Percentiles rank a stretch among this genome's conserved stretches.
Conservation (phyloP, 306 rosid species). For the Rosa persica region DNA sequence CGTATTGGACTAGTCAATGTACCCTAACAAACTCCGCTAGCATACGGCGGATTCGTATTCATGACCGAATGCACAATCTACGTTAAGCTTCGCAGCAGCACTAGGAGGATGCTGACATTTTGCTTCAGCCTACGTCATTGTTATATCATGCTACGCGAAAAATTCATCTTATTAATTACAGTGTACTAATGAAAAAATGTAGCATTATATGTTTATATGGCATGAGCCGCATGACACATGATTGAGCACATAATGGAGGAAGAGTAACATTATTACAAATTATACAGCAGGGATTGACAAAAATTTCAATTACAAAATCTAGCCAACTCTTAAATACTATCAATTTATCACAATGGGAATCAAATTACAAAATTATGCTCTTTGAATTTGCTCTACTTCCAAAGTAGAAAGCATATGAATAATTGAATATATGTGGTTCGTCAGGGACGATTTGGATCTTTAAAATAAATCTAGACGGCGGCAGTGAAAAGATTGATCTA, state of each 20-base stretch:
- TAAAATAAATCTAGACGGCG: constrained; percentile 33
- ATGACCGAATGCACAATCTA: too few relatives aligned
- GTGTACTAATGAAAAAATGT: too few relatives aligned
- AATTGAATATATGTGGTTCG: background rate
- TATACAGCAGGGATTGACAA: background rate
- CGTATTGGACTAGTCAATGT: too few relatives aligned
- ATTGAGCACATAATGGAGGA: background rate
- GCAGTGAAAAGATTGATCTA: constrained; percentile 21
- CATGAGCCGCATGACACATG: background rate
- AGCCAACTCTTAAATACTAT: constrained; percentile 25
- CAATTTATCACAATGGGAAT: constrained; percentile 15
- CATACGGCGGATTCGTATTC: too few relatives aligned
- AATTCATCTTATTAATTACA: too few relatives aligned
- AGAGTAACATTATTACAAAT: constrained; percentile 10
- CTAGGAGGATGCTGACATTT: too few relatives aligned
- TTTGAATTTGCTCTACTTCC: constrained; percentile 34
- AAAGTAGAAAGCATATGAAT: constrained; percentile 9
- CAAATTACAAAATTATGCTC: constrained; percentile 24
- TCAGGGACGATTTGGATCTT: constrained; percentile 24
- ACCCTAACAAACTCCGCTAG: too few relatives aligned
- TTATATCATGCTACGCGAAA: too few relatives aligned
- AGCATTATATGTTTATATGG: too few relatives aligned
- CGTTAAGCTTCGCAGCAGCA: too few relatives aligned
- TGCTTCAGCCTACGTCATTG: too few relatives aligned
- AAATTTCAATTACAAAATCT: constrained; percentile 33